Percentiles rank a stretch among this genome's conserved stretches.
phyloP scores from a whole-genome alignment of 2,329 filamentous ascomycete genomes.

The Aureobasidium sp. region DNA sequence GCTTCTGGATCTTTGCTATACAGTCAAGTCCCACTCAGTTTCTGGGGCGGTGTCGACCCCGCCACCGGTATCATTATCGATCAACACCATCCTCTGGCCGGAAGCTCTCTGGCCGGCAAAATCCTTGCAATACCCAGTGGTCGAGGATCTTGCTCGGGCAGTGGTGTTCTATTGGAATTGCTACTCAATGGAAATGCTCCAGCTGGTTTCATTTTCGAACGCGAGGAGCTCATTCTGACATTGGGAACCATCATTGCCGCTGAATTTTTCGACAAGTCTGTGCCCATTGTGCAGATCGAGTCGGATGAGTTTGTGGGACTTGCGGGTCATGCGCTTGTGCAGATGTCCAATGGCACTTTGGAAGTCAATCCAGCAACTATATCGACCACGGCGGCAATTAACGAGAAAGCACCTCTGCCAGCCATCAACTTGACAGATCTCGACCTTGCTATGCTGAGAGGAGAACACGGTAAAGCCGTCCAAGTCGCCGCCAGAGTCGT shows the following conservation, averaged over 20 bases:
- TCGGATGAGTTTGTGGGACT: conserved; percentile 18
- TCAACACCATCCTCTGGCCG: conserved; percentile 36
- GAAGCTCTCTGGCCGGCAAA: conserved; percentile 26
- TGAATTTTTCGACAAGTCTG: conserved; percentile 34
- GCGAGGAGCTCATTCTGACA: conserved; percentile 39
- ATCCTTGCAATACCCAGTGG: conserved; percentile 41
- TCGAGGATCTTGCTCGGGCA: conserved; percentile 44
- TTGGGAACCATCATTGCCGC: conserved; percentile 40
- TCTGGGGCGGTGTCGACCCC: conserved; percentile 41
- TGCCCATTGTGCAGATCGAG: conserved; percentile 35
- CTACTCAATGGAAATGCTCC: conserved; percentile 36
- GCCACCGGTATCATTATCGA: conserved; percentile 39
- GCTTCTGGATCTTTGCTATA: not conserved
- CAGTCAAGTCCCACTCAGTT: conserved; percentile 31
- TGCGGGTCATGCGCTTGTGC: not conserved
- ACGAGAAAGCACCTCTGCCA: not conserved
- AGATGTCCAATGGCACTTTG: not conserved
- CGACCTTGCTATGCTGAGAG: conserved; percentile 19
- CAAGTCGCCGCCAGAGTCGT: conserved; percentile 35
- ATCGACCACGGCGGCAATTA: not conserved
- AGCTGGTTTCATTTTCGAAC: conserved; percentile 36
- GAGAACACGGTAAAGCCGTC: conserved; percentile 30
- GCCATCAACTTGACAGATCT: conserved; percentile 18
- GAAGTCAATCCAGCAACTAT: not conserved
- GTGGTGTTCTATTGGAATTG: conserved; percentile 40